These are phyloP conservation scores for Ceratobasidium sp. DNA, from an alignment of 1,284 basidiomycete genomes.

Conservation along the genomic window DNA sequence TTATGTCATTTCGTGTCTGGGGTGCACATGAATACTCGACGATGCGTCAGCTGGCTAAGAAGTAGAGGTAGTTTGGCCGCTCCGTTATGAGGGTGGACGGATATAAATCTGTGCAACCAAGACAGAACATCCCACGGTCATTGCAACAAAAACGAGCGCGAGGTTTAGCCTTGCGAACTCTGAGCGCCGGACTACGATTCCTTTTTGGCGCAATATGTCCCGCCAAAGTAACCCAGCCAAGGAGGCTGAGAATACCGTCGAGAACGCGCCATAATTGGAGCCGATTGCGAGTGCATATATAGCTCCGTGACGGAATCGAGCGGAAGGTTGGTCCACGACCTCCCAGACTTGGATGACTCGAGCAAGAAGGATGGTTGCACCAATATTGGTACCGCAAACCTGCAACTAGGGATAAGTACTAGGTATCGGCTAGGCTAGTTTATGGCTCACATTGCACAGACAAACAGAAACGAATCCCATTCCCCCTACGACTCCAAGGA, in stretches of 20 bases:
- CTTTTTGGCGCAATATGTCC: constrained; percentile 81
- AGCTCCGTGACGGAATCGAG: constrained; percentile 53
- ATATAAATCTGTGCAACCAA: constrained; percentile 58
- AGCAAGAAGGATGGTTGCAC: constrained; percentile 90
- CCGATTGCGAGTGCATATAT: constrained; percentile 78
- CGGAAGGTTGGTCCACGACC: constrained; percentile 48
- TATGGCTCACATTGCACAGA: constrained; percentile 76
- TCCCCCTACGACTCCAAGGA: constrained; percentile 59
- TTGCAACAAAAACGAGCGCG: constrained; percentile 70
- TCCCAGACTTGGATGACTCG: constrained; percentile 64
- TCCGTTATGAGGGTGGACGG: constrained; percentile 13
- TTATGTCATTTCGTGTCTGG: background rate
- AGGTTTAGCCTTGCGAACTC: constrained; percentile 83
- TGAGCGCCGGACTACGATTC: constrained; percentile 70
- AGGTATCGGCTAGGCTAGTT: background rate
- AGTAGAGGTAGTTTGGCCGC: background rate
- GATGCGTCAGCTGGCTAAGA: background rate
- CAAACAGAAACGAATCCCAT: constrained; percentile 69
- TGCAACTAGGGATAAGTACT: constrained; percentile 49
- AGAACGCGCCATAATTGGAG: constrained; percentile 92
- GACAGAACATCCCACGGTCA: constrained; percentile 63
- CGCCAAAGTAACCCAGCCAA: constrained; percentile 92
- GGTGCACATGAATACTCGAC: background rate
- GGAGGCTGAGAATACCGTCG: constrained; percentile 89
- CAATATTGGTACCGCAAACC: constrained; percentile 94